phyloP scores from a whole-genome alignment of 805 yeast genomes.

The Tetrapisispora pingtungensis region DNA sequence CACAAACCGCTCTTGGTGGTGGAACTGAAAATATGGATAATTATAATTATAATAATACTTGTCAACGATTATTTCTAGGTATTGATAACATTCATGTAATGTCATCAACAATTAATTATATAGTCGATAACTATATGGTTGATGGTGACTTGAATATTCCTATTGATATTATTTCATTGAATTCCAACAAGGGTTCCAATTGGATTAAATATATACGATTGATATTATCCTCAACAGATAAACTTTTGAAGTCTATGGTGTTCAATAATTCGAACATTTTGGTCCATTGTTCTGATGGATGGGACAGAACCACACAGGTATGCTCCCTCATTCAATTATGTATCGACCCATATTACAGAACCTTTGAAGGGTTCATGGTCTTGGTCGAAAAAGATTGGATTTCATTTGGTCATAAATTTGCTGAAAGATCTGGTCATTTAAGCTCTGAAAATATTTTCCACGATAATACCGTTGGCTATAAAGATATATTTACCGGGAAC shows the following conservation, averaged over 20 bases:
- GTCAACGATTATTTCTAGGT: conserved; percentile 65
- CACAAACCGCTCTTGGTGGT: conserved; percentile 95
- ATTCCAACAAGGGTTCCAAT: conserved; percentile 41
- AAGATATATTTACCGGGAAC: neutral
- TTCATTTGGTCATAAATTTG: conserved; percentile 85
- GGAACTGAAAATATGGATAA: conserved; percentile 91
- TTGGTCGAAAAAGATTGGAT: conserved; percentile 92
- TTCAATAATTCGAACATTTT: conserved; percentile 73
- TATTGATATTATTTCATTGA: conserved; percentile 45
- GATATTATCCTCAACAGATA: conserved; percentile 64
- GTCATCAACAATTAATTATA: conserved; percentile 67
- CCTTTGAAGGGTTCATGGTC: conserved; percentile 76
- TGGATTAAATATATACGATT: conserved; percentile 72
- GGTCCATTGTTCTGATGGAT: conserved; percentile 95
- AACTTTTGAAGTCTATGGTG: conserved; percentile 71
- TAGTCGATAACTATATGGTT: conserved; percentile 47
- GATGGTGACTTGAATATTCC: conserved; percentile 54
- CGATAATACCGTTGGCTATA: conserved; percentile 23
- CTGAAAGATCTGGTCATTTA: conserved; percentile 73
- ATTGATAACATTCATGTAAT: conserved; percentile 94
- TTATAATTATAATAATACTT: conserved; percentile 49
- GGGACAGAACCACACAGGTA: conserved; percentile 94
- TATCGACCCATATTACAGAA: conserved; percentile 82
- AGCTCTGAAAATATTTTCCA: conserved; percentile 42
- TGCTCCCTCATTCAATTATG: conserved; percentile 77